Conservation (phyloP, 768 basidiomycete species). For the Paxillus involutus region DNA sequence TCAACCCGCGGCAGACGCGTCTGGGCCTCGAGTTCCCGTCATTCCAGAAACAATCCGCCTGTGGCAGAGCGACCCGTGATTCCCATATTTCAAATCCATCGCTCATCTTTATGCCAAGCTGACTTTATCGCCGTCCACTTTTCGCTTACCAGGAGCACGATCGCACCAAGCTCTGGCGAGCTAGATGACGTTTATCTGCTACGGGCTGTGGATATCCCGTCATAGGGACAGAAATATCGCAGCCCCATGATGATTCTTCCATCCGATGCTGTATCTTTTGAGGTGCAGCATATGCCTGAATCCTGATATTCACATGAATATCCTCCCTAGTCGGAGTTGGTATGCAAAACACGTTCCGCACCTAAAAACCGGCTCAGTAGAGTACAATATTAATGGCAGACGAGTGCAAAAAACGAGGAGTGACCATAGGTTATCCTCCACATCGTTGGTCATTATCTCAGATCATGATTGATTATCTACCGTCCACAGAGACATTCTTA, state of each 20-base stretch:
- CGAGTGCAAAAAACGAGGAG: not conserved
- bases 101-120: not conserved
- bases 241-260: no score
- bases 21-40: not conserved
- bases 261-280: not conserved
- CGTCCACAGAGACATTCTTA: not conserved
- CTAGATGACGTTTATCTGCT: not conserved
- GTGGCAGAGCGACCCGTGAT: not conserved
- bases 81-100: not conserved
- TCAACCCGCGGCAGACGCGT: not conserved
- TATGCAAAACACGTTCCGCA: not conserved
- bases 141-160: not conserved
- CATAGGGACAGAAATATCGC: not conserved
- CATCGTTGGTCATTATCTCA: not conserved
- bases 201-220: not conserved
- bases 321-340: not conserved
- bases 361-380: not conserved
- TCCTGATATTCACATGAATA: not conserved
- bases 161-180: not conserved
- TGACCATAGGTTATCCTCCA: not conserved
- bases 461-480: conserved; percentile 5
- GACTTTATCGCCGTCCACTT: not conserved
- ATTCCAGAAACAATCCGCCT: not conserved
- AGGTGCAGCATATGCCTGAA: not conserved
- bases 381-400: not conserved